Evolutionary conservation across 1,284 basidiomycete species (phyloP), one percentile per base, ranked within the genome.

Genomic region (Porodaedalea pini): DNA sequence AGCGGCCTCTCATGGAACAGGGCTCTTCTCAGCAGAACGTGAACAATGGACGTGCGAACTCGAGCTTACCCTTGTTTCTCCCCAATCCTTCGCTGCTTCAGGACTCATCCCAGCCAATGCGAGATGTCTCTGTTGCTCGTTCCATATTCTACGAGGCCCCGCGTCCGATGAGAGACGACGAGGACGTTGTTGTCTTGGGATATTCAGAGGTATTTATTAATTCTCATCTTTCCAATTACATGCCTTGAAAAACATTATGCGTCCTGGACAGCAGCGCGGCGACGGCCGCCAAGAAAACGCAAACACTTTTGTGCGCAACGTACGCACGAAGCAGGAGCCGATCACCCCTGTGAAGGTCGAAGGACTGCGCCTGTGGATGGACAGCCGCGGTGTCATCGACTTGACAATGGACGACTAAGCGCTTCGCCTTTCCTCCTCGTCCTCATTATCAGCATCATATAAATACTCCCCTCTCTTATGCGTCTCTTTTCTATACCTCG

Each of bases 401-500:
- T 51, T 51, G 49, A 51, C 49, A 21, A 51, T 37, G 49, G 49
- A 50, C n/a, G 48, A 51, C 19, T 51, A 17, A 51, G 25, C 11
- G 11, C n/a, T 37, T 7, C 36, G n/a, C n/a, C n/a, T n/a, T n/a
- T n/a, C n/a, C n/a, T n/a, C n/a, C n/a, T n/a, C n/a, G n/a, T n/a
- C n/a, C n/a, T n/a, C n/a, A n/a, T n/a, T n/a, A n/a, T n/a, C n/a
- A n/a, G n/a, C n/a, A n/a, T n/a, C n/a, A n/a, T n/a, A n/a, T n/a
- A n/a, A n/a, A n/a, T n/a, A n/a, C n/a, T n/a, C n/a, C n/a, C n/a
- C n/a, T n/a, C n/a, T n/a, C n/a, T n/a, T n/a, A n/a, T n/a, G n/a
- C n/a, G n/a, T n/a, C n/a, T n/a, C n/a, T n/a, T n/a, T n/a, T n/a
- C n/a, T n/a, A n/a, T n/a, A n/a, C n/a, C n/a, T n/a, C n/a, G n/a